These are phyloP conservation scores for Cupressus sempervirens DNA, from an alignment of 75 land plant species.

Conservation along the genomic window DNA sequence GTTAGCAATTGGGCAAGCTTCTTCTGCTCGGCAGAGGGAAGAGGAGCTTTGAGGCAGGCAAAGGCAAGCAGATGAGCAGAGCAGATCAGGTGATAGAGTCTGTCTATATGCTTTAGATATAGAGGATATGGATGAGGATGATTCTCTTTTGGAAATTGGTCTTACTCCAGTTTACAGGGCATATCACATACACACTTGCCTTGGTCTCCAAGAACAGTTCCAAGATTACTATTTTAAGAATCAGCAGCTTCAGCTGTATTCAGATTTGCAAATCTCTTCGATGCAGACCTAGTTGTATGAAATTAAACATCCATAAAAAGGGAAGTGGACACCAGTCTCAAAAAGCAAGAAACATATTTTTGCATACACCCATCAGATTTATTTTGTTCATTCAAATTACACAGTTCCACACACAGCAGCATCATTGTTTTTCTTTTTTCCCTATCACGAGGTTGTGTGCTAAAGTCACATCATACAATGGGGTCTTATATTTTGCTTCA, in stretches of 20 bases:
- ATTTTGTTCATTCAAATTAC: too few species aligned
- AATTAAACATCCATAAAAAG: too few species aligned
- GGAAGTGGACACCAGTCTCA: too few species aligned
- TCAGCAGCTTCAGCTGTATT: constrained; percentile 75
- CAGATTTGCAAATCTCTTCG: constrained; percentile 79
- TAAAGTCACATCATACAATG: too few species aligned
- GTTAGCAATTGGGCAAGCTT: constrained; percentile 78
- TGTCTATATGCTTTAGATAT: constrained; percentile 64
- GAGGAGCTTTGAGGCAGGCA: constrained; percentile 73
- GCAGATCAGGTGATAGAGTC: constrained; percentile 48
- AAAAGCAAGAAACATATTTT: too few species aligned
- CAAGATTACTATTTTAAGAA: constrained; percentile 83
- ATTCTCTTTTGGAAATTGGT: constrained; percentile 64
- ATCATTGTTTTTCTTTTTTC: too few species aligned
- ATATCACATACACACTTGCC: constrained; percentile 74
- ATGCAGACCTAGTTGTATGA: constrained; percentile 74
- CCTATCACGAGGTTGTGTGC: too few species aligned
- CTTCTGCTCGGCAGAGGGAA: constrained; percentile 84
- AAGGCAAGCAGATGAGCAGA: constrained; percentile 83
- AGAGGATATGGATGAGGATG: constrained; percentile 74
- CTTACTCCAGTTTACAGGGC: constrained; percentile 93
- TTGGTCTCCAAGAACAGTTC: constrained; percentile 72
- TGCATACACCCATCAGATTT: too few species aligned
- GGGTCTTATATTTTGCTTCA: too few species aligned
- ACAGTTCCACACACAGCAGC: too few species aligned